A percentile compares a stretch with the other conserved stretches of the same genome.
Evolutionary conservation across 805 yeast species (phyloP).

Genomic region (Ogataea angusta): DNA sequence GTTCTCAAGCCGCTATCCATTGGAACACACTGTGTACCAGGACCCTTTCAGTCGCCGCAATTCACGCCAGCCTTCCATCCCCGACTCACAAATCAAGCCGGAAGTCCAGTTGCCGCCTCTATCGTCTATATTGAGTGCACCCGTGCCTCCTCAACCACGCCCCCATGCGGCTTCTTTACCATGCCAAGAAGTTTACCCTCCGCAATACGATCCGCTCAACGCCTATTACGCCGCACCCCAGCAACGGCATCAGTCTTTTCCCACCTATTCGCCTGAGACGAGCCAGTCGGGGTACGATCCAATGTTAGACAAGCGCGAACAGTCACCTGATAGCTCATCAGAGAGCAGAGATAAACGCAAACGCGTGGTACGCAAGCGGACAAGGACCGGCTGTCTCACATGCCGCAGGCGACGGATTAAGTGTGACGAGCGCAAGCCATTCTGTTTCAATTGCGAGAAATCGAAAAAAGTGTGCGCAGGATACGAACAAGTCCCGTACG

Average conservation of each 20-base stretch:
- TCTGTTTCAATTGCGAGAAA: conserved; percentile 65
- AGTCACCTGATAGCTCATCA: neutral
- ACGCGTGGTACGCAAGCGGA: conserved; percentile 53
- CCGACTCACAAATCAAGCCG: neutral
- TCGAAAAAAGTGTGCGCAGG: conserved; percentile 66
- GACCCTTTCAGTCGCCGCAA: neutral
- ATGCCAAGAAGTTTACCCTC: conserved; percentile 1
- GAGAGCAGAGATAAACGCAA: conserved; percentile 34
- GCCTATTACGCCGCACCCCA: neutral
- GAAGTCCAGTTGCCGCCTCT: conserved; percentile 22
- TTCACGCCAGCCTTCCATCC: neutral
- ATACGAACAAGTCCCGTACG: conserved; percentile 44
- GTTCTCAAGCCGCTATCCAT: neutral
- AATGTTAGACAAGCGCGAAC: conserved; percentile 9
- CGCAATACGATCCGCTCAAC: neutral
- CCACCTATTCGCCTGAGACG: neutral
- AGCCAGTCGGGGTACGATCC: conserved; percentile 8
- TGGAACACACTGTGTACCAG: conserved; percentile 1
- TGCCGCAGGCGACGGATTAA: conserved; percentile 69
- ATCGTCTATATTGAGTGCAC: conserved; percentile 14
- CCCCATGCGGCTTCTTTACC: conserved; percentile 7
- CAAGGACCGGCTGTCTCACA: conserved; percentile 73
- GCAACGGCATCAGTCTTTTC: conserved; percentile 1
- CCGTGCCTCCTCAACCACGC: neutral
- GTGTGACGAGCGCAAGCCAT: conserved; percentile 73